Evolutionary conservation across 2,329 filamentous ascomycete genomes (phyloP), one percentile per base, ranked within the genome.

Genomic region (Colletotrichum musae): DNA sequence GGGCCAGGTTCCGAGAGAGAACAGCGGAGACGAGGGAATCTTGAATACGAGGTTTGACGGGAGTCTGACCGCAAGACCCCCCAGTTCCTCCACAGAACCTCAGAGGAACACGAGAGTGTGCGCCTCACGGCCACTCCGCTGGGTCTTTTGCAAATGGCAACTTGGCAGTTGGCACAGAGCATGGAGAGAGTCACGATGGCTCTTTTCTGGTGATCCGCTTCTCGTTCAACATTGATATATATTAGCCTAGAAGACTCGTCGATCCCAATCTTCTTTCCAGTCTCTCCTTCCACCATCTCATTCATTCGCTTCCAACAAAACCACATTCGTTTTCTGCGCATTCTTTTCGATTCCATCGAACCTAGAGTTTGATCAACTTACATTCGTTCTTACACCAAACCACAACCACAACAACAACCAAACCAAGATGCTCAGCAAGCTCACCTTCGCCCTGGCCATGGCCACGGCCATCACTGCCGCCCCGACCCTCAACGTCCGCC

Each of bases 401-500:
- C 7, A 32, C 28, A 36, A 36, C 3, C 32, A 45, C 43, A 39
- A 13, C 7, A 58, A 58, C 6, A 18, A 50, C 16, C 13, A 18
- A 48, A 15, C 15, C 45, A 48, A 48, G 7, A 64, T 21, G 52
- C 45, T 64, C 41, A 67, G 51, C 21, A 67, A 67, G 28, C 41
- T 67, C 50, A 32, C 53, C 47, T 13, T 68, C 13, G 65, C 53
- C 18, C 16, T 68, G 59, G 60, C 65, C n/a, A 41, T 68, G 47
- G 54, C 48, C 43, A 54, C 54, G 21, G 50, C 52, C 28, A 52
- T 51, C 21, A 52, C 59, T 15, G 65, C 65, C 21, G 60, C 48
- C 21, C 59, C 59, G n/a, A 12, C 41, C 12, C 36, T 53, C 15
- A 54, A 6, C 24, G 45, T 45, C 39, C 59, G 54, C 36, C 45